A percentile compares a stretch with the other conserved stretches of the same genome.
phyloP scores from a whole-genome alignment of 129 eudicot species.

The Mikania micrantha region DNA sequence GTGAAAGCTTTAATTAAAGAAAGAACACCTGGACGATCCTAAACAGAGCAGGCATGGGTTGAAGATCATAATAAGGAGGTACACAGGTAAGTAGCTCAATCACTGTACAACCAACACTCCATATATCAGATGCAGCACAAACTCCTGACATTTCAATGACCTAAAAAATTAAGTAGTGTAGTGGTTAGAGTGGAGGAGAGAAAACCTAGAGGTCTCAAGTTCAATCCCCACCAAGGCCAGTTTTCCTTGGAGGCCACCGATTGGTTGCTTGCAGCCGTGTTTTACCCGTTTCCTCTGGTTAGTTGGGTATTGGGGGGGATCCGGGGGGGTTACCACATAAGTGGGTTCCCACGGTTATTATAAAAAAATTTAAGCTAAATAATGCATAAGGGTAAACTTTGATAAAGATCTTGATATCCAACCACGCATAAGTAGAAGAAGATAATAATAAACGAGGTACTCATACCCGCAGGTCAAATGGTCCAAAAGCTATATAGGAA shows the following conservation, averaged over 20 bases:
- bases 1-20: background rate
- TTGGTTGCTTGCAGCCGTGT: too few relatives aligned
- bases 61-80: slow-evolving; percentile 97
- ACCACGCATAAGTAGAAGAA: background rate
- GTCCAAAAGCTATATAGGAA: background rate
- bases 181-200: too few relatives aligned
- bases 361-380: too few relatives aligned
- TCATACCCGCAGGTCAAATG: background rate
- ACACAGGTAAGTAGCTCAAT: slow-evolving; percentile 95
- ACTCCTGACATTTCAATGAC: slow-evolving; percentile 99
- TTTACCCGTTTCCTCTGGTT: too few relatives aligned
- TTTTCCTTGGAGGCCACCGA: too few relatives aligned
- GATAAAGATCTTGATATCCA: background rate
- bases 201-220: too few relatives aligned
- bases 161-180: slow-evolving; percentile 45
- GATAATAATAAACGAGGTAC: background rate
- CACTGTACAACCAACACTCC: slow-evolving; percentile 99
- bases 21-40: slow-evolving; percentile 76
- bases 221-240: too few relatives aligned
- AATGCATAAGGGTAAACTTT: background rate
- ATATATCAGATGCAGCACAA: slow-evolving; percentile 98
- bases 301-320: too few relatives aligned
- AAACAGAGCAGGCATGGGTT: slow-evolving; percentile 99
- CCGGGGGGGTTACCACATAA: too few relatives aligned
- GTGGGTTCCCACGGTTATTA: too few relatives aligned